A percentile compares a stretch with the other conserved stretches of the same genome.
These are phyloP conservation scores for Polygonum maritimum DNA, from an alignment of 148 eudicot species.

Conservation along the genomic window DNA sequence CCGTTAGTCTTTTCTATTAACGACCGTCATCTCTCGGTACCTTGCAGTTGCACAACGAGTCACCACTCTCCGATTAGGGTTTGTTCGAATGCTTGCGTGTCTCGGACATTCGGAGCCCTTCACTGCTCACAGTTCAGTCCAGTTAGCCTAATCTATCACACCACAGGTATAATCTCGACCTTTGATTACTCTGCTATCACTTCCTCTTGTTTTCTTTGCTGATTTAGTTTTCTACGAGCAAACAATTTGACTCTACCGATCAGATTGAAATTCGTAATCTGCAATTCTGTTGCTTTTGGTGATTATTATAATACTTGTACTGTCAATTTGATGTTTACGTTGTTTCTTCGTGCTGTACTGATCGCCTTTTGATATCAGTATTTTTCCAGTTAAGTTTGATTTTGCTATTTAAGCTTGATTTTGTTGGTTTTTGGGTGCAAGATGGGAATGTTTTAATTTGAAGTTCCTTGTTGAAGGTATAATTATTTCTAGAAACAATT, in stretches of 20 bases:
- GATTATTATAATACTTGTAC: not conserved
- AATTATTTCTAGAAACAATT: not conserved
- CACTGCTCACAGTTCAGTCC: not conserved
- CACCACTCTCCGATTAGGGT: not conserved
- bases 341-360: not conserved
- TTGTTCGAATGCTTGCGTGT: not conserved
- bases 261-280: not conserved
- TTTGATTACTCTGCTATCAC: not conserved
- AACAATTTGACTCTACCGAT: not conserved
- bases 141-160: not conserved
- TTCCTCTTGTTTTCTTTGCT: not conserved
- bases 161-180: not conserved
- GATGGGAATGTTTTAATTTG: slow-evolving; percentile 1
- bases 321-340: not conserved
- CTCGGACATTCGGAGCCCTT: not conserved
- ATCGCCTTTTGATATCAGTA: not conserved
- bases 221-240: not conserved
- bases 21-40: not conserved
- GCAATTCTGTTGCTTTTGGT: not conserved
- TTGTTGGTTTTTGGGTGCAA: not conserved
- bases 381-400: not conserved
- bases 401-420: too few species aligned
- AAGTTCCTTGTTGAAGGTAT: not conserved
- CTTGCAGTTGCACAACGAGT: not conserved
- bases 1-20: not conserved